Percentiles rank a stretch among this genome's conserved stretches.
phyloP scores from a whole-genome alignment of 345 rosid genomes.

The Clarkia xantiana region DNA sequence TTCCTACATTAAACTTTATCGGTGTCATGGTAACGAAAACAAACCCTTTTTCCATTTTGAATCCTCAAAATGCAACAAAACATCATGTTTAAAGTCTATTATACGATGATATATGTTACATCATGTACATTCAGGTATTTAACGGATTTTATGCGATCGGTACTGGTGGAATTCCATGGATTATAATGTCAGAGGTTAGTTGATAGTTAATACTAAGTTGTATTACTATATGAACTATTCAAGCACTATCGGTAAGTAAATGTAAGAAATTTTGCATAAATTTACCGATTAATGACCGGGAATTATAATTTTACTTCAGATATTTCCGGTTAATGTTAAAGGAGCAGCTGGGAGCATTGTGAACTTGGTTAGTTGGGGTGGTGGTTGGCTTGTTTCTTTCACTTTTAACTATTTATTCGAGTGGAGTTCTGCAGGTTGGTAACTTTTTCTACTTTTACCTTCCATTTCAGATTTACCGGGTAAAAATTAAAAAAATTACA shows the following conservation, averaged over 20 bases:
- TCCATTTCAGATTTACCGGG: no score
- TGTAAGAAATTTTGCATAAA: no score
- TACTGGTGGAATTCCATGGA: conserved; percentile 56
- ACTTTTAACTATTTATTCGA: conserved; percentile 15
- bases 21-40: conserved; percentile 20
- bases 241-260: no score
- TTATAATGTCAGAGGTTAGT: conserved; percentile 54
- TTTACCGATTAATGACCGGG: no score
- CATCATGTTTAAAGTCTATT: no score
- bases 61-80: background rate
- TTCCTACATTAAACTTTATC: conserved; percentile 15
- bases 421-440: conserved; percentile 25
- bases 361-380: conserved; percentile 12
- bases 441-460: background rate
- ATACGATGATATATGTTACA: background rate
- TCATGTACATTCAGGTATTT: conserved; percentile 18
- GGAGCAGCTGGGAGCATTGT: conserved; percentile 20
- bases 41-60: background rate
- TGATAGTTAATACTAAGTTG: background rate
- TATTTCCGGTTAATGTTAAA: conserved; percentile 18
- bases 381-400: conserved; percentile 14
- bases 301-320: conserved; percentile 9
- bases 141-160: conserved; percentile 37
- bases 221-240: no score
- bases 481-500: background rate